Evolutionary conservation across 2,329 filamentous ascomycete genomes (phyloP), one percentile per base, ranked within the genome.

Genomic region (Gremmenia infestans): DNA sequence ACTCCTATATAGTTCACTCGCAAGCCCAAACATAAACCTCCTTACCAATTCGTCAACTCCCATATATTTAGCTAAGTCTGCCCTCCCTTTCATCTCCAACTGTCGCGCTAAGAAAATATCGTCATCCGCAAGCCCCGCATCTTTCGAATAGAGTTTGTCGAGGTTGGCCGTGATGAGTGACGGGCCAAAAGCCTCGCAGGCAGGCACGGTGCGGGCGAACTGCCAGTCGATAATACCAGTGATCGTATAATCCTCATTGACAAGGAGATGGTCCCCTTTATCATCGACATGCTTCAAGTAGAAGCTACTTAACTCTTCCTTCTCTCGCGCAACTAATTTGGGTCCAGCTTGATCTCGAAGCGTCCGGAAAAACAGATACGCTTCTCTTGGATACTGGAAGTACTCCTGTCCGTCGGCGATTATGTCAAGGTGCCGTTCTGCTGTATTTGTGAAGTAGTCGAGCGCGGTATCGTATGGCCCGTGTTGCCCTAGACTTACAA

Each of bases 381-480:
- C 48, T 14, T 50, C 37, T 15, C 22, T 40, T 2, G 35, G 48
- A 50, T 50, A 50, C n/a, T 50, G n/a, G 48, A 39, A 39, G 23
- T 42, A 50, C 9, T 39, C 32, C 48, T 50, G 48, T 19, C 48
- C 48, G 37, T 50, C 48, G 8, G 28, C 48, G 25, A 50, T 50
- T 1, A 50, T 3, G 11, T 50, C 48, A 19, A 50, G 22, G 35
- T 50, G 28, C 25, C 5, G 35, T 37, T 50, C 48, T 22, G 48
- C 48, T 22, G 23, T 39, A 50, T 15, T 23, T 22, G 48, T 39
- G 22, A 22, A 50, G 28, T 50, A 50, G 35, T 37, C 48, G 23
- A 39, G 17, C 17, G 48, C 32, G n/a, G 48, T 50, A 42, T 17
- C 35, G 19, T 22, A 50, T 37, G 48, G 48, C 11, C 48, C 48